Conservation (phyloP, 371 early-diverging fungal species). For the Mucor indicus region DNA sequence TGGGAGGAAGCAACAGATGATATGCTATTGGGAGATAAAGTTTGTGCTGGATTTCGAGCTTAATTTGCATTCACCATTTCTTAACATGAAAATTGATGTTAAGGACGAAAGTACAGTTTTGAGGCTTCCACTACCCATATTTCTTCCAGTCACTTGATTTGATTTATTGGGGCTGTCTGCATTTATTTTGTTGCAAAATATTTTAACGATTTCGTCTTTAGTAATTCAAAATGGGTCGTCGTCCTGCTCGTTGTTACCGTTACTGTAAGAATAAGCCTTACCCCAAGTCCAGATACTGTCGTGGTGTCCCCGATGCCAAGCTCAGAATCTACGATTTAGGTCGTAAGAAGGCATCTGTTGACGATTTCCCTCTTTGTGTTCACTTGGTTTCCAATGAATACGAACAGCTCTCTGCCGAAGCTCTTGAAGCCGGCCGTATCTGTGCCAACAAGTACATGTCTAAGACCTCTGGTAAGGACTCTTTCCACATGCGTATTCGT, state of each 20-base stretch:
- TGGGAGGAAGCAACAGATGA: too few relatives aligned
- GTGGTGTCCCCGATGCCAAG: constrained; percentile 99
- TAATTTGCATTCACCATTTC: too few relatives aligned
- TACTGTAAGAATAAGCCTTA: constrained; percentile 99
- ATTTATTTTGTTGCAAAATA: too few relatives aligned
- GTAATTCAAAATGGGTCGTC: constrained; percentile 82
- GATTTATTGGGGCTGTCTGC: too few relatives aligned
- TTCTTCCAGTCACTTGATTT: too few relatives aligned
- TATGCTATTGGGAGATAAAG: too few relatives aligned
- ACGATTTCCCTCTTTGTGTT: constrained; percentile 97
- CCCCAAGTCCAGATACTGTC: constrained; percentile 99
- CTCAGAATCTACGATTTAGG: constrained; percentile 99
- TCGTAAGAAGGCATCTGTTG: constrained; percentile 98
- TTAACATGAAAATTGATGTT: too few relatives aligned
- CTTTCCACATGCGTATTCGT: constrained; percentile 99
- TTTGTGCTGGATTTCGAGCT: too few relatives aligned
- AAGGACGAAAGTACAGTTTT: too few relatives aligned
- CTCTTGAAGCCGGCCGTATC: constrained; percentile 99
- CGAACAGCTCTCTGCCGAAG: constrained; percentile 99
- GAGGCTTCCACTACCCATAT: too few relatives aligned
- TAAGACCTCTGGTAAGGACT: constrained; percentile 98
- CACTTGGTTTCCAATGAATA: constrained; percentile 98
- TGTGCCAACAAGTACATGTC: constrained; percentile 99
- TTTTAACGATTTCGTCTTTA: too few relatives aligned
- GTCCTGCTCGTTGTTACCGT: constrained; percentile 99